Evolutionary conservation across 2,329 filamentous ascomycete species (phyloP), one percentile per base, ranked within the genome.

Genomic region (Calycina marina): DNA sequence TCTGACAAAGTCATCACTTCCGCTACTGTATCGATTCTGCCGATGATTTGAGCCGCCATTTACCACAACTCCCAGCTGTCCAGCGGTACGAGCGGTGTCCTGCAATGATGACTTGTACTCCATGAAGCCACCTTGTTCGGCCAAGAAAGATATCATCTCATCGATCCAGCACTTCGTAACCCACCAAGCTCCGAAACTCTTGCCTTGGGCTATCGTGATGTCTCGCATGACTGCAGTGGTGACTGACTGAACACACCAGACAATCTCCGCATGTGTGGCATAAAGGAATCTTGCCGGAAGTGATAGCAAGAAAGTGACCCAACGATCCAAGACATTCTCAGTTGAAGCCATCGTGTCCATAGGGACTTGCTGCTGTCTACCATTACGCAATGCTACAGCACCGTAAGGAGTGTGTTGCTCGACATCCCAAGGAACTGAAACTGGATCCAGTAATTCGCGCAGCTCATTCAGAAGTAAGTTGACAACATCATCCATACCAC

Each of bases 101-200:
- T 9, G 20, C 8, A 9, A 22, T 31, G 56, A 56, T 3, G 52
- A 51, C 41, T 60, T 69, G 37, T 67, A 66, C 42, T 66, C 65
- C 61, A 94, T 75, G 51, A 94, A 94, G 0, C 88, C 88, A 31
- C 86, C 88, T 46, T 86, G 77, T 48, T 92, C 84, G 1, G 83
- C 84, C 44, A 93, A 64, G 67, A 92, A 94, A 36, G 79, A 68
- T 30, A 85, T 73, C 82, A 93, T 92, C 58, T 96, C 88, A 49
- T 94, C 86, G 32, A 94, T 71, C 66, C 88, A 96, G 36, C 88
- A 86, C 54, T 94, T 93, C 3, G 85, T 85, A 36, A 94, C 81
- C 82, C 82, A 90, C 84, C 84, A 92, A 4, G 80, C 77, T n/a
- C 81, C 78, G 49, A 88, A 92, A 49, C 79, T 86, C 50, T 77